phyloP scores from a whole-genome alignment of 441 rosid species.

The Populus tomentosa region DNA sequence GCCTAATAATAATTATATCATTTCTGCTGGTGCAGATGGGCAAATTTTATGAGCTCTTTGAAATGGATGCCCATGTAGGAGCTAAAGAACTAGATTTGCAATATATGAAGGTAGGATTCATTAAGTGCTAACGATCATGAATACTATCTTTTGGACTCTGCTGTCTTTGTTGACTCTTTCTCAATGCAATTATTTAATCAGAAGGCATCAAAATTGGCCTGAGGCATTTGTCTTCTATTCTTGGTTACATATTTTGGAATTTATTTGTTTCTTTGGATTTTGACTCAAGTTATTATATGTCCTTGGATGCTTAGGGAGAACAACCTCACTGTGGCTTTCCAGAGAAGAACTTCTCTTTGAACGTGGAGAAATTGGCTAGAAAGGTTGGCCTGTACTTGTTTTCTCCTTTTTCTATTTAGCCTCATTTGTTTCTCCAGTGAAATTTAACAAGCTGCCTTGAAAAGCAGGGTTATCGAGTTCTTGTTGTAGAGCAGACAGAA shows the following conservation, averaged over 20 bases:
- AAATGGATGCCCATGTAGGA: slow-evolving; percentile 99
- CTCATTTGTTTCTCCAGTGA: slow-evolving; percentile 9
- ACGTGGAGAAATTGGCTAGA: slow-evolving; percentile 86
- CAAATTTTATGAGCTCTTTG: slow-evolving; percentile 96
- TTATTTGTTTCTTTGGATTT: slow-evolving; percentile 3
- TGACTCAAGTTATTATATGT: slow-evolving; percentile 15
- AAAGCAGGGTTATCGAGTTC: slow-evolving; percentile 93
- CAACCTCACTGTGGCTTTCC: slow-evolving; percentile 99
- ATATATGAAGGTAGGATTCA: slow-evolving; percentile 82
- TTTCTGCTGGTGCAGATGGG: slow-evolving; percentile 72
- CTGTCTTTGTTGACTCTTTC: slow-evolving; percentile 5
- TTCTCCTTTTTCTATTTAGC: slow-evolving; percentile 17
- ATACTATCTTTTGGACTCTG: slow-evolving; percentile 5
- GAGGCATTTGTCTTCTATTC: neutral
- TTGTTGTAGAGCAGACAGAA: slow-evolving; percentile 96
- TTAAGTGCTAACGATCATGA: neutral
- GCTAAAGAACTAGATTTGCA: slow-evolving; percentile 93
- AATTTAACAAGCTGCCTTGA: slow-evolving; percentile 24
- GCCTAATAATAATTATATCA: slow-evolving; percentile 8
- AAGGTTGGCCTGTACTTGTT: slow-evolving; percentile 51
- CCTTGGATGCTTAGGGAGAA: slow-evolving; percentile 63
- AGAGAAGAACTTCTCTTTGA: slow-evolving; percentile 85
- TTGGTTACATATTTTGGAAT: slow-evolving; percentile 2
- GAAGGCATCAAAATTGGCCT: neutral
- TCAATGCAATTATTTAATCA: neutral